phyloP scores from a whole-genome alignment of 176 grass and related monocot species.

The Paspalum notatum region DNA sequence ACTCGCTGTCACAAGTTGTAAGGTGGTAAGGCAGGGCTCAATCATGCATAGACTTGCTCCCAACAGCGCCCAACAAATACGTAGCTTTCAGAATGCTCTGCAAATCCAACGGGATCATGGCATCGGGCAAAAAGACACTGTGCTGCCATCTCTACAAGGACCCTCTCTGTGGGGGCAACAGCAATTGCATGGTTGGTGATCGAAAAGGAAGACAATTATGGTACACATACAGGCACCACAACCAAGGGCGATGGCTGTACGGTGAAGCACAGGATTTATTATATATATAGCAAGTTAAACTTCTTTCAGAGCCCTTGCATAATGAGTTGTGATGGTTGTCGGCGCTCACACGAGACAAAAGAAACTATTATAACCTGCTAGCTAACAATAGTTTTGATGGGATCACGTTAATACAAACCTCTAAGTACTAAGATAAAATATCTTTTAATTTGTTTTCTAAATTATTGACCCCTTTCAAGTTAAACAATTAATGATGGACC shows the following conservation, averaged over 20 bases:
- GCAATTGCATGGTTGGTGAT: conserved; percentile 46
- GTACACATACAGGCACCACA: conserved; percentile 27
- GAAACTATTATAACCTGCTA: conserved; percentile 1
- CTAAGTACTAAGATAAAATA: conserved; percentile 21
- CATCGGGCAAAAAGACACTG: conserved; percentile 70
- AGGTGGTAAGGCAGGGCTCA: conserved; percentile 54
- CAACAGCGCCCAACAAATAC: conserved; percentile 56
- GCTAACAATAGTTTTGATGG: conserved; percentile 1
- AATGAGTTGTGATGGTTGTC: conserved; percentile 17
- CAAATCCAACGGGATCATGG: conserved; percentile 74
- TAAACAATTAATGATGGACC: conserved; percentile 30
- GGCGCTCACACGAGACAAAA: conserved; percentile 13
- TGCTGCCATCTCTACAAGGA: conserved; percentile 60
- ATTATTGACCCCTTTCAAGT: neutral
- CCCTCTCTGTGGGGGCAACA: conserved; percentile 45
- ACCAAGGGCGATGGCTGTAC: conserved; percentile 9
- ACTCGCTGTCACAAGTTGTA: conserved; percentile 62
- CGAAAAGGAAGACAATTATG: conserved; percentile 46
- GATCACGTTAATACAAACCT: neutral
- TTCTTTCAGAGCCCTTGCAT: conserved; percentile 11
- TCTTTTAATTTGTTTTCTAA: neutral
- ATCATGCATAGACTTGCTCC: conserved; percentile 46
- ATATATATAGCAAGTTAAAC: conserved; percentile 23
- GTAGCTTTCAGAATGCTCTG: conserved; percentile 78
- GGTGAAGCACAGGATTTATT: neutral